These are phyloP conservation scores for Cudoniella acicularis DNA, from an alignment of 495 filamentous ascomycete genomes.

Conservation along the genomic window DNA sequence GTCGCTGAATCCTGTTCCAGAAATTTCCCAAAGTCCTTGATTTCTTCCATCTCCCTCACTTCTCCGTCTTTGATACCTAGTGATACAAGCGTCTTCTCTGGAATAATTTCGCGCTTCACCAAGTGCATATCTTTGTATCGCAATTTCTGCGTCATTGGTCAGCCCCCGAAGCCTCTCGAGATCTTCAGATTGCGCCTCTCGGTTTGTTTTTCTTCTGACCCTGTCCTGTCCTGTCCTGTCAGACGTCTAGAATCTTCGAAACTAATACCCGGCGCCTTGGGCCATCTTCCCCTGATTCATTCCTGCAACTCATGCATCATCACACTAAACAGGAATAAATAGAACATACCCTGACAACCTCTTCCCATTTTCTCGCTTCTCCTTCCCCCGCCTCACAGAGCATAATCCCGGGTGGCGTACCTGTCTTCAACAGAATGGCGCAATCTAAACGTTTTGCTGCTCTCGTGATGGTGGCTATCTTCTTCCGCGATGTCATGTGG, in stretches of 20 bases:
- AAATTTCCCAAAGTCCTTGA: conserved; percentile 17
- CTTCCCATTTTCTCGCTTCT: conserved; percentile 54
- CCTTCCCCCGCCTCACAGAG: conserved; percentile 51
- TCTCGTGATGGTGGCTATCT: conserved; percentile 53
- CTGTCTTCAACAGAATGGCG: conserved; percentile 54
- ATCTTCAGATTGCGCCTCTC: no score
- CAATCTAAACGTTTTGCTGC: conserved; percentile 50
- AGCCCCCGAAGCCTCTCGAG: no score
- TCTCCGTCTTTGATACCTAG: neutral
- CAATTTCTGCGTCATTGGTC: conserved; percentile 22
- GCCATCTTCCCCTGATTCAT: no score
- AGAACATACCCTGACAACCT: conserved; percentile 42
- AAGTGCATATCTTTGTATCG: conserved; percentile 24
- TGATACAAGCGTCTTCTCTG: neutral
- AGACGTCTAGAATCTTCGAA: no score
- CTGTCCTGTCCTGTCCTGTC: no score
- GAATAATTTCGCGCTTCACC: conserved; percentile 13
- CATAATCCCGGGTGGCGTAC: conserved; percentile 61
- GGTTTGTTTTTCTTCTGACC: no score
- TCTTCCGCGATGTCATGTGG: conserved; percentile 69
- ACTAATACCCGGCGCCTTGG: no score
- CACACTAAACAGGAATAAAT: neutral
- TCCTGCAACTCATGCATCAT: neutral
- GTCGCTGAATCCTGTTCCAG: conserved; percentile 14
- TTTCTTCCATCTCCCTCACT: conserved; percentile 17